Conservation (phyloP, 108 stramenopile species). For the Poteriospumella lacustris region DNA sequence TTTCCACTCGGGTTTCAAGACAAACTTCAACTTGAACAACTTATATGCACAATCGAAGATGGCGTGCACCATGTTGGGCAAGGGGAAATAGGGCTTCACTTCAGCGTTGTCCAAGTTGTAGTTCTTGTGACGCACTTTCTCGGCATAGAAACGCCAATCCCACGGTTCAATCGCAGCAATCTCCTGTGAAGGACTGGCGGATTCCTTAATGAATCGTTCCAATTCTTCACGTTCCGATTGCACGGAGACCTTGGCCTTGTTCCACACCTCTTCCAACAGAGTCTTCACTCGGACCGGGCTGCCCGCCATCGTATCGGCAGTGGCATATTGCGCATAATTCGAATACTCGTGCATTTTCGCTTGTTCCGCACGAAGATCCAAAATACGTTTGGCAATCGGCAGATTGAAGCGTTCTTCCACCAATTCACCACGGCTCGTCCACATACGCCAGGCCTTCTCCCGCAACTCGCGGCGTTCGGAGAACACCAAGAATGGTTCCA, state of each 20-base stretch:
- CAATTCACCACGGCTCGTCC: neutral
- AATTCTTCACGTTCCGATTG: neutral
- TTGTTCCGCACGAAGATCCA: neutral
- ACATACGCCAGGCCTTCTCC: conserved; percentile 4
- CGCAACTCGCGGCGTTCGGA: neutral
- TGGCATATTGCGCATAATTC: neutral
- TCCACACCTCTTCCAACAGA: neutral
- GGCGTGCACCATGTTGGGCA: neutral
- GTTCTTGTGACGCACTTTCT: neutral
- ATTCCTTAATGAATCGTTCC: neutral
- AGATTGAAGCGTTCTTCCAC: neutral
- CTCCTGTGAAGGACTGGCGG: neutral
- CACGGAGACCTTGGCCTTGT: neutral
- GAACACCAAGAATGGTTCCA: neutral
- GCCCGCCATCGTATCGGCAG: conserved; percentile 8
- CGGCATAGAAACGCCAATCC: neutral
- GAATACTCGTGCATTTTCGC: neutral
- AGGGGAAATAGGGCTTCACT: neutral
- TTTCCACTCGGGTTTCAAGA: neutral
- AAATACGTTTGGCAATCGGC: neutral
- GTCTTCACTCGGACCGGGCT: neutral
- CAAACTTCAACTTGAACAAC: neutral
- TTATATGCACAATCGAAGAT: neutral
- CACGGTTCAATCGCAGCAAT: neutral
- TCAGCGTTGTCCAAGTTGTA: neutral